These are phyloP conservation scores for Phialocephala subalpina DNA, from an alignment of 2,329 filamentous ascomycete genomes.

Conservation along the genomic window DNA sequence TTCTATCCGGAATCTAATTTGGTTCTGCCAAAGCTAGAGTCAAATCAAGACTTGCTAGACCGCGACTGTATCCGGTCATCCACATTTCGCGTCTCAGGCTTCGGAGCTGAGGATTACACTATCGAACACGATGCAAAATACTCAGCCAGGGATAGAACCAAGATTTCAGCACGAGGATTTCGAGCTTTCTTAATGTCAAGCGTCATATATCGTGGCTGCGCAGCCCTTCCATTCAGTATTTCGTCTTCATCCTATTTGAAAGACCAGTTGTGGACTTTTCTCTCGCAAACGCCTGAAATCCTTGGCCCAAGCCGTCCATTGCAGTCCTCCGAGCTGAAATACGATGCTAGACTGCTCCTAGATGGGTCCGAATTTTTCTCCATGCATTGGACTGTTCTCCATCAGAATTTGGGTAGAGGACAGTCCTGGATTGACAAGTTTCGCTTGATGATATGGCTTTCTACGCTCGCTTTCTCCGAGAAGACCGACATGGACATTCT, in stretches of 20 bases:
- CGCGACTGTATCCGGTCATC: conserved; percentile 44
- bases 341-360: conserved; percentile 10
- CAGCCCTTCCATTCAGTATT: too few relatives aligned
- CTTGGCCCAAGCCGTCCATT: background rate
- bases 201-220: background rate
- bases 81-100: conserved; percentile 43
- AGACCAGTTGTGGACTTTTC: background rate
- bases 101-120: conserved; percentile 46
- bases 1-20: conserved; percentile 16
- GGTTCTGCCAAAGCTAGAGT: background rate
- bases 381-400: conserved; percentile 32
- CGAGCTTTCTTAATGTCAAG: conserved; percentile 20
- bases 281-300: background rate
- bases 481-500: conserved; percentile 33
- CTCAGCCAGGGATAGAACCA: conserved; percentile 8
- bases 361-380: conserved; percentile 19
- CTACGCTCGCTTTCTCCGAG: conserved; percentile 35
- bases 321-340: background rate
- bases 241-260: background rate
- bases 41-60: conserved; percentile 30
- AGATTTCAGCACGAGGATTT: background rate
- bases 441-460: conserved; percentile 41
- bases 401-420: conserved; percentile 24
- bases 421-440: conserved; percentile 31
- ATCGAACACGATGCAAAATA: conserved; percentile 17